These are phyloP conservation scores for Bathelium albidoporum DNA, from an alignment of 495 filamentous ascomycete species.

Conservation along the genomic window DNA sequence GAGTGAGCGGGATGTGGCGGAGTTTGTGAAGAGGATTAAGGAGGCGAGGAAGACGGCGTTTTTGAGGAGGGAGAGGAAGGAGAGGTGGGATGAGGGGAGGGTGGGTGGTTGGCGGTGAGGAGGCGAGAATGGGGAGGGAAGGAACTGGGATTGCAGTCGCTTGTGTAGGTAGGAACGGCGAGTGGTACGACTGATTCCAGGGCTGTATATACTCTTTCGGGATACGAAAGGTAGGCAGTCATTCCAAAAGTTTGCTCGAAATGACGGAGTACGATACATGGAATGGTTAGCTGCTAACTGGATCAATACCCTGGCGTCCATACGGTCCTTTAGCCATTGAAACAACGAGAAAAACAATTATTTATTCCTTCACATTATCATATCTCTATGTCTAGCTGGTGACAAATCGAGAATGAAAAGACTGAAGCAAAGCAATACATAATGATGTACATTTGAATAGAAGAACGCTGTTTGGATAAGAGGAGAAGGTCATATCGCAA, in stretches of 20 bases:
- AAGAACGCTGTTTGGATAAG: not conserved
- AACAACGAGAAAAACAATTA: too few relatives aligned
- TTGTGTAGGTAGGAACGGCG: not conserved
- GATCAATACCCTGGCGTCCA: too few relatives aligned
- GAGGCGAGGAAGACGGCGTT: slow-evolving; percentile 66
- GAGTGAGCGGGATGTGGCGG: slow-evolving; percentile 65
- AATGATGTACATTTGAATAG: not conserved
- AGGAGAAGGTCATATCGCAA: not conserved
- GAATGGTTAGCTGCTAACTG: too few relatives aligned
- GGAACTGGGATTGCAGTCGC: not conserved
- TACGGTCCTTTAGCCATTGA: too few relatives aligned
- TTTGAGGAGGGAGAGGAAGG: slow-evolving; percentile 68
- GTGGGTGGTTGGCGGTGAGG: slow-evolving; percentile 83
- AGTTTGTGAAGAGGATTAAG: slow-evolving; percentile 72
- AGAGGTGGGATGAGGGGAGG: slow-evolving; percentile 87
- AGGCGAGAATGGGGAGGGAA: not conserved
- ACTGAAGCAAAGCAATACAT: too few relatives aligned
- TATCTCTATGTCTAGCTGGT: too few relatives aligned
- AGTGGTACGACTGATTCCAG: not conserved
- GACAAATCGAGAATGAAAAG: too few relatives aligned
- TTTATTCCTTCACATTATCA: too few relatives aligned
- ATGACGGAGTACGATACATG: too few relatives aligned
- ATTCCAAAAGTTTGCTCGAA: too few relatives aligned
- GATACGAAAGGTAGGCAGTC: too few relatives aligned
- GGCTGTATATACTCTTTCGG: too few relatives aligned